Conservation (phyloP, 202 grass and related monocot species). For the Sporobolus alterniflorus region DNA sequence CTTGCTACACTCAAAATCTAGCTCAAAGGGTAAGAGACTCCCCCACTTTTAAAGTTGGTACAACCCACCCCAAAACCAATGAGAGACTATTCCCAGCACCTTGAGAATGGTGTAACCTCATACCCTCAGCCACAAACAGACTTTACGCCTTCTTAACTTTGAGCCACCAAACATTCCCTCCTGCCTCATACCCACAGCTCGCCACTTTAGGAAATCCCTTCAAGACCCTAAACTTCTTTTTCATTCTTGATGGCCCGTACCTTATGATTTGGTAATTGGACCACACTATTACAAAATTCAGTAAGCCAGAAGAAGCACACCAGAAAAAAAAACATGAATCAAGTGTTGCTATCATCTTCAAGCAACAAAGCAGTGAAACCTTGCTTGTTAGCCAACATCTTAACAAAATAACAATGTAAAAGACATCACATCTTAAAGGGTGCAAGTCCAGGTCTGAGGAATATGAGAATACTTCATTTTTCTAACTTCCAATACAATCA, state of each 20-base stretch:
- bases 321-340: not conserved
- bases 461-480: not conserved
- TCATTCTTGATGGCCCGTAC: not conserved
- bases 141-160: too few relatives aligned
- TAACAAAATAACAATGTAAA: not conserved
- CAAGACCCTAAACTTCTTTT: not conserved
- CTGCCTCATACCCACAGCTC: not conserved
- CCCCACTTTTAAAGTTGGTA: too few relatives aligned
- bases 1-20: too few relatives aligned
- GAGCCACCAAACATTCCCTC: not conserved
- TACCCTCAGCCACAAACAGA: too few relatives aligned
- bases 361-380: not conserved
- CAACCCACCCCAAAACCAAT: too few relatives aligned
- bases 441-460: not conserved
- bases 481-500: not conserved
- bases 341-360: not conserved
- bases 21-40: too few relatives aligned
- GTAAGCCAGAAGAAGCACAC: not conserved
- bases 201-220: too few relatives aligned
- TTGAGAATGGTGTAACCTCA: too few relatives aligned
- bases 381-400: not conserved
- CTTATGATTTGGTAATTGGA: not conserved
- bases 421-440: not conserved
- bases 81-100: too few relatives aligned
- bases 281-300: not conserved